Base-by-base conservation (phyloP, 2,329 filamentous ascomycete genomes). In the Akanthomyces lecanii region DNA sequence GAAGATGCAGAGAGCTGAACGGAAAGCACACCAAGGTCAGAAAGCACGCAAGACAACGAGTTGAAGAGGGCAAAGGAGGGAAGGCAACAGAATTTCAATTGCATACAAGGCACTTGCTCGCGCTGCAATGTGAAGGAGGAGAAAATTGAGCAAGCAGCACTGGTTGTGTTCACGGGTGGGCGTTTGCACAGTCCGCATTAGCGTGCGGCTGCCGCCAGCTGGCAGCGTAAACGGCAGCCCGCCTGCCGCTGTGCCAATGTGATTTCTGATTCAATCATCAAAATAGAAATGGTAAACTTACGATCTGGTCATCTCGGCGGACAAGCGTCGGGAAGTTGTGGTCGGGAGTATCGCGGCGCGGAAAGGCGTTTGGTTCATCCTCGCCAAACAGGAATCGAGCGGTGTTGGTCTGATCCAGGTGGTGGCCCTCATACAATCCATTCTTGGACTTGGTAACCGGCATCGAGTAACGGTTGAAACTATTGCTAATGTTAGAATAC, bases 391-490 rank as follows among this genome's bases (percentile, higher is more conserved):
- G 81, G 71, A 96, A 96, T 62, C 90, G 88, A 30, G 91, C 85
- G 14, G 91, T 92, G 77, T 95, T 93, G 71, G 92, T 92, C 68
- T 91, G 89, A 66, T 95, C 92, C 63, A 96, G 79, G 45, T 85
- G 84, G 47, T 85, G 44, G 69, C 87, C 82, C 67, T 88, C 87
- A 71, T 89, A 87, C 69, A 87, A 78, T 66, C 88, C 85, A 67
- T 82, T 86, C 67, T 89, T 85, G 67, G 87, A 85, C 65, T 84
- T 84, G 54, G 89, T 91, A 58, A 94, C 90, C 38, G 94, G 94
- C 90, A 97, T 93, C 5, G 94, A 97, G 76, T 96, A 96, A 67
- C 94, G 89, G 74, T 97, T 96, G 65, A 89, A 82, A 68, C 91
- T 96, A 69, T 69, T 66, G 65, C 70, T 64, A 66, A 55, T n/a